Base-by-base conservation (phyloP, 2,329 filamentous ascomycete genomes). In the Penicillium sp. region DNA sequence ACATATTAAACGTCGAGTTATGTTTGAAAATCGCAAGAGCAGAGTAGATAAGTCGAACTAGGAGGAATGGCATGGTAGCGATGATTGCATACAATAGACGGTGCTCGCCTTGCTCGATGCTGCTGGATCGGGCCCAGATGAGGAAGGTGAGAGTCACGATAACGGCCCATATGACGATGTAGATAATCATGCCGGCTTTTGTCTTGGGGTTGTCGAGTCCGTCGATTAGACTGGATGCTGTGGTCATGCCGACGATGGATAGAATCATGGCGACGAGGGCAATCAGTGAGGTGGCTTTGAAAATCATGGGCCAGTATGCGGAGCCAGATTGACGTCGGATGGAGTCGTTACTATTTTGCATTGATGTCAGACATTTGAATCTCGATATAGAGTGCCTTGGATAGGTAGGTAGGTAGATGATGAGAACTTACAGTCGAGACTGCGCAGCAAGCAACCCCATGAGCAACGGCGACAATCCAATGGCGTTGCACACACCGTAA, bases 111-210 rank as follows among this genome's bases (percentile, higher is more conserved):
- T 56, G 21, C 5, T 62, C 64, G 1, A 71, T 62, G 30, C 62
- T 63, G 4, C 59, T 52, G 26, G 65, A 54, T 16, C 64, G 63
- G 18, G 58, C 61, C 42, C 64, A 59, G 4, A 66, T 63, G 21
- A 64, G 55, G 26, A 69, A 20, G 0, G 81, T 67, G 1, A 68
- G 65, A 28, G 78, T 66, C 33, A 75, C 52, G 2, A 64, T 57
- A 9, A 65, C 51, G 1, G 67, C 42, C 24, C 68, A 71, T n/a
- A 66, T 58, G 40, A 66, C 47, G 12, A 71, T 35, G 48, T 70
- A 70, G n/a, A 81, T 67, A 2, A 67, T 67, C 26, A 77, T 68
- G 35, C 76, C 76, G 11, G 69, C 74, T 64, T 79, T 74, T 53
- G 70, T 72, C 40, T 75, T 63, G 4, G 63, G 65, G 24, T 70